Conservation (phyloP, 2,329 filamentous ascomycete genomes). For the Aureobasidium sp. region DNA sequence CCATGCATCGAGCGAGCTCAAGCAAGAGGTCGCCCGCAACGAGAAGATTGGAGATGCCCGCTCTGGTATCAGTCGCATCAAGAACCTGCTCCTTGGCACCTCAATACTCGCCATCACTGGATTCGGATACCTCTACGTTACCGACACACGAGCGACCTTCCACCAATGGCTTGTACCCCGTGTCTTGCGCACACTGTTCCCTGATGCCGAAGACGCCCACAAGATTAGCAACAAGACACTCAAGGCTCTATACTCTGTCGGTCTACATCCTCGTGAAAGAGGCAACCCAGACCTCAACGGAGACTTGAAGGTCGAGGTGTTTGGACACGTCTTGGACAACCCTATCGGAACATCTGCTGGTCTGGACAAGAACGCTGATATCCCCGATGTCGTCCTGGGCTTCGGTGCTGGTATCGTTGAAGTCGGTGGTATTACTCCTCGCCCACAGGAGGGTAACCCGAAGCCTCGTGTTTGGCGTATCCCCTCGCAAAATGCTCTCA, state of each 20-base stretch:
- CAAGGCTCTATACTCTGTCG: conserved; percentile 63
- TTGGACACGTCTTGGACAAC: conserved; percentile 69
- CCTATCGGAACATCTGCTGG: conserved; percentile 93
- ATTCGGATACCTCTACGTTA: conserved; percentile 44
- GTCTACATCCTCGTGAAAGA: conserved; percentile 76
- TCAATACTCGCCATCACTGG: conserved; percentile 41
- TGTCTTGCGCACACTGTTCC: conserved; percentile 55
- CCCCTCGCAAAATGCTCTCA: conserved; percentile 72
- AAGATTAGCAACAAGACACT: conserved; percentile 65
- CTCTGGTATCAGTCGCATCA: conserved; percentile 37
- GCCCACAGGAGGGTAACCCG: conserved; percentile 81
- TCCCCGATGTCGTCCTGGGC: conserved; percentile 75
- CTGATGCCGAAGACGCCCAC: conserved; percentile 88
- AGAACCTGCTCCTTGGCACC: conserved; percentile 47
- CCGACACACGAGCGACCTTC: conserved; percentile 46
- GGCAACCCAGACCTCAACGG: conserved; percentile 48
- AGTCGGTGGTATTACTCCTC: conserved; percentile 80
- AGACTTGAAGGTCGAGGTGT: conserved; percentile 56
- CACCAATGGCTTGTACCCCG: conserved; percentile 50
- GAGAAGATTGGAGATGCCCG: conserved; percentile 22
- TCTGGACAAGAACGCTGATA: conserved; percentile 87
- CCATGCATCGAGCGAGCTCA: conserved; percentile 11
- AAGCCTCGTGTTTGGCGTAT: conserved; percentile 83
- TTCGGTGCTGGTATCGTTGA: conserved; percentile 83
- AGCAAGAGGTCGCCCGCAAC: conserved; percentile 4